These are phyloP conservation scores for Mrakia frigida DNA, from an alignment of 768 basidiomycete genomes.

Conservation along the genomic window DNA sequence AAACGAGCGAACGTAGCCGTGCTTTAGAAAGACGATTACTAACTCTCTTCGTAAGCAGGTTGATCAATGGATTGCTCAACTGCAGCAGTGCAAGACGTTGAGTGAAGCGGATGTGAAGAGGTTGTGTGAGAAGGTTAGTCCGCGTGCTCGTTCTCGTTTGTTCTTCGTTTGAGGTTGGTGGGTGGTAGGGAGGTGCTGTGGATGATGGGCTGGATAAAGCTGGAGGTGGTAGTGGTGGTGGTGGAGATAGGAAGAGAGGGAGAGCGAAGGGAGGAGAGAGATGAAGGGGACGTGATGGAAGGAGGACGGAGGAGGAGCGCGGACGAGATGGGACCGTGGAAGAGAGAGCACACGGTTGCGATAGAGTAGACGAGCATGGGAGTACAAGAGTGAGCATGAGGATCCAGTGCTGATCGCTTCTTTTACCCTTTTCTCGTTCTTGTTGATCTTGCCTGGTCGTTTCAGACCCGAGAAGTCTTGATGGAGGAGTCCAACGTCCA, in stretches of 20 bases:
- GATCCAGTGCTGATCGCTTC: slow-evolving; percentile 34
- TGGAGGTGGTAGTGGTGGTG: not conserved
- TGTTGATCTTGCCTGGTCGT: slow-evolving; percentile 14
- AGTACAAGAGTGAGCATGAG: slow-evolving; percentile 1
- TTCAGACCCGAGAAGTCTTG: slow-evolving; percentile 90
- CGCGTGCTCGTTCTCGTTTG: not conserved
- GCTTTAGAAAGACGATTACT: not conserved
- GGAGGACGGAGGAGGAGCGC: no score
- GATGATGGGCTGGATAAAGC: not conserved
- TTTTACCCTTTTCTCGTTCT: not conserved
- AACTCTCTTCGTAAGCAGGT: slow-evolving; percentile 53
- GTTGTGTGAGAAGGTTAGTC: slow-evolving; percentile 92
- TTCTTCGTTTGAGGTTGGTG: not conserved
- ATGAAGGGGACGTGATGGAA: not conserved
- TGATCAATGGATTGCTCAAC: slow-evolving; percentile 93
- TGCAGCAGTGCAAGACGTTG: slow-evolving; percentile 95
- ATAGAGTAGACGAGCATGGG: no score
- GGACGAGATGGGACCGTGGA: no score
- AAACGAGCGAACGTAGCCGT: not conserved
- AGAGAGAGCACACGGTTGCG: no score
- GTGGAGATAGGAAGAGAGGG: not conserved
- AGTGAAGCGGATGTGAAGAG: slow-evolving; percentile 92
- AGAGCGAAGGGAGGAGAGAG: slow-evolving; percentile 27
- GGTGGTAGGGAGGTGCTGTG: not conserved
- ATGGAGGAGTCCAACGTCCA: slow-evolving; percentile 99